These are phyloP conservation scores for Oryza australiensis DNA, from an alignment of 176 grass and related monocot genomes.

Conservation along the genomic window DNA sequence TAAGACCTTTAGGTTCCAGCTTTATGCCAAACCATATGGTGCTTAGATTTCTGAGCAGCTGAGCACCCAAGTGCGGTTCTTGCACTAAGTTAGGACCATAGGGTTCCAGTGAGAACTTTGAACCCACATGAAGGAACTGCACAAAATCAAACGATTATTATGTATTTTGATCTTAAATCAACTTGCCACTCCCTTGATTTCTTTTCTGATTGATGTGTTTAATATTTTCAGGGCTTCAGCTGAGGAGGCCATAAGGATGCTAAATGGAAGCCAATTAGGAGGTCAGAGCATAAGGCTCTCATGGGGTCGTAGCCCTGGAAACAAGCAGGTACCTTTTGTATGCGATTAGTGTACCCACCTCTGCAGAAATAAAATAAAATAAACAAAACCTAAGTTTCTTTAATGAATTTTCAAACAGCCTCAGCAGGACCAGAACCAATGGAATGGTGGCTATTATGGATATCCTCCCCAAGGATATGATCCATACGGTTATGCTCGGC, in stretches of 20 bases:
- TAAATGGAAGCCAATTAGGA: slow-evolving; percentile 51
- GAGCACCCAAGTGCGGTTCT: neutral
- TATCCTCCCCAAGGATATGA: slow-evolving; percentile 55
- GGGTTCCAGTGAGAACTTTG: neutral
- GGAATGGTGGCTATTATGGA: slow-evolving; percentile 44
- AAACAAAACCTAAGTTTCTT: neutral
- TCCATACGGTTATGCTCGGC: slow-evolving; percentile 46
- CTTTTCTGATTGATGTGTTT: neutral
- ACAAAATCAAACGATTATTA: neutral
- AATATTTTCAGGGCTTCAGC: slow-evolving; percentile 38
- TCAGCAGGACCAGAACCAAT: slow-evolving; percentile 60
- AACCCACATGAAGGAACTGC: neutral
- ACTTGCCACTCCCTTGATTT: neutral
- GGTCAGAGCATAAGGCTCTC: slow-evolving; percentile 60
- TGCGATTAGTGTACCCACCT: neutral
- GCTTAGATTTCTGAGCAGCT: neutral
- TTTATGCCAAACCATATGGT: neutral
- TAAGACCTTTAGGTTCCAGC: neutral
- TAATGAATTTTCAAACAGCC: slow-evolving; percentile 26
- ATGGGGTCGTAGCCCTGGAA: slow-evolving; percentile 61
- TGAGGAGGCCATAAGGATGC: slow-evolving; percentile 45
- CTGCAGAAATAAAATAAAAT: neutral
- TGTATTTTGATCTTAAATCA: neutral
- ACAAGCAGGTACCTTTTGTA: slow-evolving; percentile 42
- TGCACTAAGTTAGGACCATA: neutral